phyloP scores from a whole-genome alignment of 352 stramenopile genomes.

The Halophytophthora polymorphica region DNA sequence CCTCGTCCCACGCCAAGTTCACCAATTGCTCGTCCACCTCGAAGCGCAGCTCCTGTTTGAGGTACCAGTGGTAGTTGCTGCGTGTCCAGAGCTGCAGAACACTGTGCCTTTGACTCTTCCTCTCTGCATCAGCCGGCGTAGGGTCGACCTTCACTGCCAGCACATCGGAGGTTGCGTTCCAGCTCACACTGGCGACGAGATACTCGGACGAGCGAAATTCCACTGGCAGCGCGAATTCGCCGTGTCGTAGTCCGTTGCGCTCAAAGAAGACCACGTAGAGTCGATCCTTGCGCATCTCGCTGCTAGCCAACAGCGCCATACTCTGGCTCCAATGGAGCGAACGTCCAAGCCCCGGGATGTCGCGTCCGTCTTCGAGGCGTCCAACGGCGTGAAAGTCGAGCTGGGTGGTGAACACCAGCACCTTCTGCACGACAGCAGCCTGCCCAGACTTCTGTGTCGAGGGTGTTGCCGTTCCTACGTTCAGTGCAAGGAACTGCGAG shows the following conservation, averaged over 20 bases:
- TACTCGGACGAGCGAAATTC: conserved; percentile 29
- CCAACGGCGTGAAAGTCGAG: conserved; percentile 61
- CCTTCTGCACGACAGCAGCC: conserved; percentile 24
- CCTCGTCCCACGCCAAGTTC: conserved; percentile 57
- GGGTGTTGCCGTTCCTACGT: conserved; percentile 27
- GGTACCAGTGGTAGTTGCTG: conserved; percentile 84
- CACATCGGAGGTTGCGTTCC: conserved; percentile 70
- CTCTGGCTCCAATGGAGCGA: conserved; percentile 71
- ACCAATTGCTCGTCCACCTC: conserved; percentile 16
- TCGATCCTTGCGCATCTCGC: conserved; percentile 51
- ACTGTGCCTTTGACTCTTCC: not conserved
- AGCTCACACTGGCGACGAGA: conserved; percentile 35
- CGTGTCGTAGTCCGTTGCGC: conserved; percentile 75
- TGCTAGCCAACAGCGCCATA: conserved; percentile 67
- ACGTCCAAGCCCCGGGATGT: conserved; percentile 38
- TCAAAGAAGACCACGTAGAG: conserved; percentile 83
- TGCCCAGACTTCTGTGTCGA: not conserved
- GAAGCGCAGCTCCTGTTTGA: conserved; percentile 64
- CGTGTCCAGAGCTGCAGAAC: conserved; percentile 71
- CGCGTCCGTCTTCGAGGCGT: conserved; percentile 66
- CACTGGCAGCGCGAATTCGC: conserved; percentile 61
- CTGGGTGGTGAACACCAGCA: conserved; percentile 55
- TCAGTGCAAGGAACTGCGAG: conserved; percentile 59
- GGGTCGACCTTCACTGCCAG: conserved; percentile 49
- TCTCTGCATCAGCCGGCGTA: not conserved